These are phyloP conservation scores for Cystobasidium ongulense DNA, from an alignment of 768 basidiomycete genomes.

Conservation along the genomic window DNA sequence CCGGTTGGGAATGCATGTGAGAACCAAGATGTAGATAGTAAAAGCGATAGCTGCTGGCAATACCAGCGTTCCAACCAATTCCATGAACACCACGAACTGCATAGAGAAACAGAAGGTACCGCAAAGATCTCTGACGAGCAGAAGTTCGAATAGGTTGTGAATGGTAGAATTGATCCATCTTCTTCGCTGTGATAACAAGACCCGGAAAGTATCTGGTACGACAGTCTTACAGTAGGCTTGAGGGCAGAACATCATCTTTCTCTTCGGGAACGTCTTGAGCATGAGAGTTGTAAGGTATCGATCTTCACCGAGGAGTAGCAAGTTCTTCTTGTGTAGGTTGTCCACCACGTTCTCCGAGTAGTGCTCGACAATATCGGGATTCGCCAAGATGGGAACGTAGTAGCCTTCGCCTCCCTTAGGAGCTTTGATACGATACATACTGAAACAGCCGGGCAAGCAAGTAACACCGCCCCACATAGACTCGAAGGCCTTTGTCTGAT, in stretches of 20 bases:
- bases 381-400: slow-evolving; percentile 97
- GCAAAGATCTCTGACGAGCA: slow-evolving; percentile 93
- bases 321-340: slow-evolving; percentile 97
- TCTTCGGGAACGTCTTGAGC: slow-evolving; percentile 98
- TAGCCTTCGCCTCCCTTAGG: slow-evolving; percentile 93
- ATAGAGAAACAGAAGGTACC: slow-evolving; percentile 99
- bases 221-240: slow-evolving; percentile 98
- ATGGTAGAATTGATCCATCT: slow-evolving; percentile 99
- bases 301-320: slow-evolving; percentile 95
- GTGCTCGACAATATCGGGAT: slow-evolving; percentile 96
- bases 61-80: slow-evolving; percentile 89
- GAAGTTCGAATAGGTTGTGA: slow-evolving; percentile 89
- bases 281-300: slow-evolving; percentile 95
- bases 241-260: slow-evolving; percentile 98
- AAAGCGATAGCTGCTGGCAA: slow-evolving; percentile 95
- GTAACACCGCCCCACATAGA: slow-evolving; percentile 99
- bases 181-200: slow-evolving; percentile 88
- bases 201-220: slow-evolving; percentile 90
- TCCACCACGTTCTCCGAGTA: slow-evolving; percentile 99
- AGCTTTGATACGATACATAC: slow-evolving; percentile 98
- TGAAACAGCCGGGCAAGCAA: slow-evolving; percentile 98
- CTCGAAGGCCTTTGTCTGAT: slow-evolving; percentile 98
- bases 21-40: slow-evolving; percentile 72
- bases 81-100: slow-evolving; percentile 99
- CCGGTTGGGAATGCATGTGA: slow-evolving; percentile 72